These are phyloP conservation scores for Yamadazyma philogaea DNA, from an alignment of 805 yeast species.

Conservation along the genomic window DNA sequence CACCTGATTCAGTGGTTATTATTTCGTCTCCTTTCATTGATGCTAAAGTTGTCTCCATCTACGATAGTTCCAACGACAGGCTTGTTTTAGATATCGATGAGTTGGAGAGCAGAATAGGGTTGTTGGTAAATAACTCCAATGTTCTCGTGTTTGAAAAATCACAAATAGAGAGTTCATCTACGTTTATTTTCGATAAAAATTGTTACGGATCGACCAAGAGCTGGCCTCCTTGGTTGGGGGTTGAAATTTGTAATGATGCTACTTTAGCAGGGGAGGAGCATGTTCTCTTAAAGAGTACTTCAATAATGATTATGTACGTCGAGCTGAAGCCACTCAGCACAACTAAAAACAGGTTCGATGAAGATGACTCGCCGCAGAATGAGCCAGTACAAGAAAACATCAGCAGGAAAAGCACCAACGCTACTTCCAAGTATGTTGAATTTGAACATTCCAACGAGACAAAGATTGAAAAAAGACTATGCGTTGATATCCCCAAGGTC, in stretches of 20 bases:
- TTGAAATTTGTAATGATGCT: conserved; percentile 54
- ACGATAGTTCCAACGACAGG: conserved; percentile 36
- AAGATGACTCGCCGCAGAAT: not conserved
- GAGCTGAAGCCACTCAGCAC: conserved; percentile 29
- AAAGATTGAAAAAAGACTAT: conserved; percentile 35
- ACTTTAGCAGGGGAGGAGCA: conserved; percentile 43
- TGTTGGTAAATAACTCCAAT: conserved; percentile 65
- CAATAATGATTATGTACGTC: conserved; percentile 60
- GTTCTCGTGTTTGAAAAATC: conserved; percentile 62
- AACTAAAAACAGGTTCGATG: conserved; percentile 2
- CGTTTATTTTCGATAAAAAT: conserved; percentile 26
- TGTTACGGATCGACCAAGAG: conserved; percentile 59
- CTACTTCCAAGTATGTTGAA: conserved; percentile 1
- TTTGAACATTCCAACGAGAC: not conserved
- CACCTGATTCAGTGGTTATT: conserved; percentile 55
- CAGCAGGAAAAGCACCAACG: not conserved
- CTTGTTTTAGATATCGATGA: conserved; percentile 37
- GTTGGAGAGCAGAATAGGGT: conserved; percentile 64
- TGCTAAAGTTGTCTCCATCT: conserved; percentile 63
- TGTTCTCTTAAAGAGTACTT: conserved; percentile 60
- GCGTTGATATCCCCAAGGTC: conserved; percentile 68
- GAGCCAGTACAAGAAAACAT: not conserved
- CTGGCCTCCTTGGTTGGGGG: conserved; percentile 93
- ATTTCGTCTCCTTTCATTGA: conserved; percentile 74
- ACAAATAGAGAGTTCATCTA: conserved; percentile 24